phyloP scores from a whole-genome alignment of 148 eudicot genomes.

The Linanthus parryae region DNA sequence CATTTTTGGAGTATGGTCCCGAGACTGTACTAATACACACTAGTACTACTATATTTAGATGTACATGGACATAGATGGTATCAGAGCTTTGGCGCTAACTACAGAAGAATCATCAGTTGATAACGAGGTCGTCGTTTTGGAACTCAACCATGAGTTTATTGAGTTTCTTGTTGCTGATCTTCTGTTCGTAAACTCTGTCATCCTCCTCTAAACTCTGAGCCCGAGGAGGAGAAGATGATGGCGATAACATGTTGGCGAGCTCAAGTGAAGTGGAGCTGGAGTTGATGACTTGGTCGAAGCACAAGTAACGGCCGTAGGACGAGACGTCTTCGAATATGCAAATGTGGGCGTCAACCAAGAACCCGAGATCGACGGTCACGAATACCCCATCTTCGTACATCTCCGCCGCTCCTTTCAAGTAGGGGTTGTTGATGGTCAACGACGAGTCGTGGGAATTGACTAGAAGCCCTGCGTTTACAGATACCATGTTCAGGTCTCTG shows the following conservation, averaged over 20 bases:
- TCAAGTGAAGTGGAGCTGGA: slow-evolving; percentile 26
- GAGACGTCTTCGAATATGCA: slow-evolving; percentile 52
- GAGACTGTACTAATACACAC: too few relatives aligned
- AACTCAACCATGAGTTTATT: slow-evolving; percentile 38
- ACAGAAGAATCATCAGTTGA: too few relatives aligned
- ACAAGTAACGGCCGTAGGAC: slow-evolving; percentile 56
- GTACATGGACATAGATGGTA: too few relatives aligned
- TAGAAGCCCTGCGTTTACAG: slow-evolving; percentile 42
- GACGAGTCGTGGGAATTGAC: slow-evolving; percentile 14
- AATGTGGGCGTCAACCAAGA: slow-evolving; percentile 53
- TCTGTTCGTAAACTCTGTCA: slow-evolving; percentile 18
- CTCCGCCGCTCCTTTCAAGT: slow-evolving; percentile 61
- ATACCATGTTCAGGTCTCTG: slow-evolving; percentile 54
- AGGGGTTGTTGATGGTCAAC: slow-evolving; percentile 30
- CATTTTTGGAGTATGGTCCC: too few relatives aligned
- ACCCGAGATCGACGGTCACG: slow-evolving; percentile 46
- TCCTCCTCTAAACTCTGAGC: slow-evolving; percentile 27
- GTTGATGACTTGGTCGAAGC: slow-evolving; percentile 50
- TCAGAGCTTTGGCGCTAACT: too few relatives aligned
- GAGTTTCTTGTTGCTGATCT: slow-evolving; percentile 52
- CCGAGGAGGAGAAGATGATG: slow-evolving; percentile 21
- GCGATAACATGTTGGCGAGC: slow-evolving; percentile 33
- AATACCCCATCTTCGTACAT: slow-evolving; percentile 62
- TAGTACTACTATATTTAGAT: too few relatives aligned
- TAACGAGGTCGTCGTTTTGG: slow-evolving; percentile 10